phyloP scores from a whole-genome alignment of 2,329 filamentous ascomycete genomes.

The Cladosporium austrohemisphaericum region DNA sequence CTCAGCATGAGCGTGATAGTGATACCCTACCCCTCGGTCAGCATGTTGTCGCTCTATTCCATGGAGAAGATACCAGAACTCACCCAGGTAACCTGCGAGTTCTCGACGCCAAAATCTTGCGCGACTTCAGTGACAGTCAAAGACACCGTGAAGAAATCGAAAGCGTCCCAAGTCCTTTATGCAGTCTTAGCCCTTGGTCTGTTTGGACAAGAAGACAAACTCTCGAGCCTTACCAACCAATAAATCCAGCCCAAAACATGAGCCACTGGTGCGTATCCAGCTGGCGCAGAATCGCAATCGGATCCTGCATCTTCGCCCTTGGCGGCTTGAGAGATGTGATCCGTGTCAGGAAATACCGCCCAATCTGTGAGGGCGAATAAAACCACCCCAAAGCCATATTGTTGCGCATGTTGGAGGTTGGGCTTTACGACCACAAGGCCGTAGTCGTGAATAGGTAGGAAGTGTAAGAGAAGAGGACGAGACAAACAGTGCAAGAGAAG shows the following conservation, averaged over 20 bases:
- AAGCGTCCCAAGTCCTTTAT: slow-evolving; percentile 57
- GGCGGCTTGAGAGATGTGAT: slow-evolving; percentile 21
- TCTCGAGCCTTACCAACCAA: neutral
- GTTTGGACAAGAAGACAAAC: too few species aligned
- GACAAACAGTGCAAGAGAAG: too few species aligned
- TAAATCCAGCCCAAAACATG: slow-evolving; percentile 23
- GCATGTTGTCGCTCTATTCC: neutral
- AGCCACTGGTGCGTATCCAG: slow-evolving; percentile 32
- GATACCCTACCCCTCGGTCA: slow-evolving; percentile 18
- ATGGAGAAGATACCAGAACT: too few species aligned
- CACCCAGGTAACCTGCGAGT: slow-evolving; percentile 59
- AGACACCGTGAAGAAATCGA: slow-evolving; percentile 65
- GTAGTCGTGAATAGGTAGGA: too few species aligned
- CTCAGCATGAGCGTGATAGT: slow-evolving; percentile 33
- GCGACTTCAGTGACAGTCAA: slow-evolving; percentile 55
- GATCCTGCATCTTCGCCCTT: slow-evolving; percentile 26
- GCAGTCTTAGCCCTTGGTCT: slow-evolving; percentile 13
- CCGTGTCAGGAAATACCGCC: slow-evolving; percentile 20
- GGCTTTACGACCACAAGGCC: too few species aligned
- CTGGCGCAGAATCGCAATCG: slow-evolving; percentile 26
- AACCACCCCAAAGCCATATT: slow-evolving; percentile 22
- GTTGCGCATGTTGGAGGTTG: neutral
- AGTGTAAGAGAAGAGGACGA: too few species aligned
- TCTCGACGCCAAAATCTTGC: slow-evolving; percentile 50
- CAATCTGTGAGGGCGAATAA: slow-evolving; percentile 22